Conservation (phyloP, 495 filamentous ascomycete species). For the Aeminium ludgeri region DNA sequence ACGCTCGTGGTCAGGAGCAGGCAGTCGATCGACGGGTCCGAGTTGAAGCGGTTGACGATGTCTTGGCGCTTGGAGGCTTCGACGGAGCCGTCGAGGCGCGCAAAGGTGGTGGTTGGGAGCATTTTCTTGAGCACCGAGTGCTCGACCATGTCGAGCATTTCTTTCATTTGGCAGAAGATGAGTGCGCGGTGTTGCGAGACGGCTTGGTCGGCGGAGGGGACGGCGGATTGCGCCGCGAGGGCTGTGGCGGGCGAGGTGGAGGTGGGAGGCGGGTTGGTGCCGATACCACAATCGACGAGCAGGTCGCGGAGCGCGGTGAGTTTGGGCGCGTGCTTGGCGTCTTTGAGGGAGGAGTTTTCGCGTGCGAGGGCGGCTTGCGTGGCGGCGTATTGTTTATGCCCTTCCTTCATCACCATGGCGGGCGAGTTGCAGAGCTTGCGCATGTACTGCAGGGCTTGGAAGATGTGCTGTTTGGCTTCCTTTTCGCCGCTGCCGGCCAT, state of each 20-base stretch:
- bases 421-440: slow-evolving; percentile 97
- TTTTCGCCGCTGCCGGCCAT: slow-evolving; percentile 67
- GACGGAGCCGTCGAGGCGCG: slow-evolving; percentile 81
- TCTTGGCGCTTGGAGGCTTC: slow-evolving; percentile 82
- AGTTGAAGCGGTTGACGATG: slow-evolving; percentile 97
- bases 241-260: slow-evolving; percentile 25
- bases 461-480: slow-evolving; percentile 92
- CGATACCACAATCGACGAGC: slow-evolving; percentile 89
- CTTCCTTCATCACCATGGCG: slow-evolving; percentile 83
- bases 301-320: slow-evolving; percentile 76
- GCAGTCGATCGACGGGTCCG: slow-evolving; percentile 86
- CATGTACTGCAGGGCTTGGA: slow-evolving; percentile 98
- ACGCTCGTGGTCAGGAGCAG: slow-evolving; percentile 86
- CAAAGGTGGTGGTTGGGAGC: slow-evolving; percentile 71
- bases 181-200: slow-evolving; percentile 90
- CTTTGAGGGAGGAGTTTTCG: slow-evolving; percentile 57
- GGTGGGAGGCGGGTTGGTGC: slow-evolving; percentile 46
- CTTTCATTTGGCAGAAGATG: slow-evolving; percentile 98
- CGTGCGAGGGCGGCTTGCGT: slow-evolving; percentile 55
- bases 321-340: slow-evolving; percentile 81
- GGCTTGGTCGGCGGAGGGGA: slow-evolving; percentile 54
- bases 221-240: too few relatives aligned
- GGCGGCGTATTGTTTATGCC: slow-evolving; percentile 76
- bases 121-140: slow-evolving; percentile 71
- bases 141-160: slow-evolving; percentile 98